Evolutionary conservation across 371 early-diverging fungal genomes (phyloP).

Genomic region (Dichotomocladium elegans): DNA sequence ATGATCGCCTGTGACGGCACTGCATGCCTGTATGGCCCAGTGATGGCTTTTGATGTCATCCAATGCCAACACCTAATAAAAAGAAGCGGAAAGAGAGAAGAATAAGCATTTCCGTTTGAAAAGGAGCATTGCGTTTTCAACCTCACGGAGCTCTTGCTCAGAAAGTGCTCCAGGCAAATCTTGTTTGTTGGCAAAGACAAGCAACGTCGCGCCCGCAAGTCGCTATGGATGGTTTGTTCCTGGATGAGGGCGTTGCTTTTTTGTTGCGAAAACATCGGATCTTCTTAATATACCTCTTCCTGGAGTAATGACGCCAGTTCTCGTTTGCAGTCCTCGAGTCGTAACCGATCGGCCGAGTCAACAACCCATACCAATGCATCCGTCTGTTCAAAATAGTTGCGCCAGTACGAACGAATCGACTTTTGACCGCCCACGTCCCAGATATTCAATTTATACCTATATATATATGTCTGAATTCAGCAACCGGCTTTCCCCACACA

Average conservation of each 20-base stretch:
- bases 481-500: too few species aligned
- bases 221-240: constrained; percentile 54
- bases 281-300: constrained; percentile 55
- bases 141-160: constrained; percentile 68
- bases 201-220: constrained; percentile 66
- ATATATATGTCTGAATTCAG: background rate
- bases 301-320: constrained; percentile 78
- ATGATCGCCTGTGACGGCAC: constrained; percentile 88
- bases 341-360: constrained; percentile 86
- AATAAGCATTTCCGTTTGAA: background rate
- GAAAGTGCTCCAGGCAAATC: constrained; percentile 85
- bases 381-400: constrained; percentile 99
- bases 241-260: too few species aligned
- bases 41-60: constrained; percentile 81
- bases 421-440: constrained; percentile 99
- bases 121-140: constrained; percentile 16
- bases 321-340: constrained; percentile 75
- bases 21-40: constrained; percentile 88
- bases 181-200: constrained; percentile 96
- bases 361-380: constrained; percentile 99
- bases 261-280: background rate
- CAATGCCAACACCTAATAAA: constrained; percentile 65
- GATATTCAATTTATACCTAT: constrained; percentile 33
- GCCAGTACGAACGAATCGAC: constrained; percentile 97
- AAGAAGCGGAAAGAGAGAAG: too few species aligned